A percentile compares a stretch with the other conserved stretches of the same genome.
Conservation (phyloP, 768 basidiomycete genomes). For the Lactifluus volemus region DNA sequence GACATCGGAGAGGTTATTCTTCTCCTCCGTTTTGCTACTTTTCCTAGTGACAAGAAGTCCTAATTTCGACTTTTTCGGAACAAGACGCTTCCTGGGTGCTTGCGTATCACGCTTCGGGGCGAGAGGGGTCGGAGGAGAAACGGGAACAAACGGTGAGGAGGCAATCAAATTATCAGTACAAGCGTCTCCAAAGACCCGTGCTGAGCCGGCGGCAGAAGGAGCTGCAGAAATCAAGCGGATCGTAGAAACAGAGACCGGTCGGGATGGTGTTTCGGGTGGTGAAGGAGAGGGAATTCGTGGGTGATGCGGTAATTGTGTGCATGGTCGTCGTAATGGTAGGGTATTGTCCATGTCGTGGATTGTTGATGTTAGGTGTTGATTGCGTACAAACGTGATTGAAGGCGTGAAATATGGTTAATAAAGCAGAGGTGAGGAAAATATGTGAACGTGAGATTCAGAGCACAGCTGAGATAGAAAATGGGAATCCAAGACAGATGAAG, state of each 20-base stretch:
- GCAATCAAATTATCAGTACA: conserved; percentile 26
- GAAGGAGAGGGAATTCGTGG: conserved; percentile 25
- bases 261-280: conserved; percentile 25
- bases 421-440: not conserved
- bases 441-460: not conserved
- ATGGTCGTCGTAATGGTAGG: conserved; percentile 12
- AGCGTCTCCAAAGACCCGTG: conserved; percentile 23
- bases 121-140: conserved; percentile 26
- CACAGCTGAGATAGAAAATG: not conserved
- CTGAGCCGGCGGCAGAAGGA: conserved; percentile 42
- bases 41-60: conserved; percentile 32
- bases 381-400: conserved; percentile 1
- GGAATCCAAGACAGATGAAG: not conserved
- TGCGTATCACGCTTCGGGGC: conserved; percentile 29
- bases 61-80: conserved; percentile 69
- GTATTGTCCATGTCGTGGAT: conserved; percentile 6
- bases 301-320: conserved; percentile 11
- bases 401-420: conserved; percentile 12
- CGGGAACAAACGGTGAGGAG: conserved; percentile 19
- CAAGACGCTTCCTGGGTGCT: conserved; percentile 37
- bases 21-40: conserved; percentile 22
- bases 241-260: conserved; percentile 37
- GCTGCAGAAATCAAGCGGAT: conserved; percentile 65
- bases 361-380: not conserved
- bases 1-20: conserved; percentile 53